Evolutionary conservation across 2,329 filamentous ascomycete genomes (phyloP), one percentile per base, ranked within the genome.

Genomic region (Amphichorda felina): DNA sequence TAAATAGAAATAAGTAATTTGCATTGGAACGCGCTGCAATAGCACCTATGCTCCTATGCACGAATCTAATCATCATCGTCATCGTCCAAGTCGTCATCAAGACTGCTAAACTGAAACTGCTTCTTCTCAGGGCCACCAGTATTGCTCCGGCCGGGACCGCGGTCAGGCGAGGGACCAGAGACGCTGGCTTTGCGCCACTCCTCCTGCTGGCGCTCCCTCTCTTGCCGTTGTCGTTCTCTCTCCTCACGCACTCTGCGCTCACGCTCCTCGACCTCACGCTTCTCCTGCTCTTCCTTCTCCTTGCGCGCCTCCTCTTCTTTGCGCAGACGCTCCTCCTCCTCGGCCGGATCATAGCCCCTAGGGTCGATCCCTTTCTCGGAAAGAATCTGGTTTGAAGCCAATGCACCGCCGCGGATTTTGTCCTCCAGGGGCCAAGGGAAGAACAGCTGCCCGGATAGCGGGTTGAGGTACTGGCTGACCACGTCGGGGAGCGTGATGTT

Each of bases 361-460:
- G 75, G 75, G 50, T 82, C 73, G 43, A 73, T 66, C 7, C 77
- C 79, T 36, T 66, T 59, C 46, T 81, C 76, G 5, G 70, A 44
- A 41, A 85, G 66, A 17, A 66, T 58, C 47, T 86, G 77, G 30
- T 75, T 70, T 8, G 65, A 62, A 0, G 76, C 79, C 29, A 93
- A 63, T 2, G 77, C 76, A 25, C 85, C 83, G 13, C 63, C 61
- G 22, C 75, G 70, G 42, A 91, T 83, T 40, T 75, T 70, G 22
- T 79, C 73, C 42, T 84, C 76, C 19, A 64, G 65, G 1, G 84
- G 84, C 84, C 84, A 93, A 1, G 85, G 84, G 32, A 76, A 68
- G 60, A 87, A 93, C n/a, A 63, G 50, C 26, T 69, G 62, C 8
- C 70, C 66, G 8, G 66, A 66, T 14, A 68, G 55, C 0, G 74